Evolutionary conservation across 495 filamentous ascomycete genomes (phyloP).

Genomic region (Neurospora sp.): DNA sequence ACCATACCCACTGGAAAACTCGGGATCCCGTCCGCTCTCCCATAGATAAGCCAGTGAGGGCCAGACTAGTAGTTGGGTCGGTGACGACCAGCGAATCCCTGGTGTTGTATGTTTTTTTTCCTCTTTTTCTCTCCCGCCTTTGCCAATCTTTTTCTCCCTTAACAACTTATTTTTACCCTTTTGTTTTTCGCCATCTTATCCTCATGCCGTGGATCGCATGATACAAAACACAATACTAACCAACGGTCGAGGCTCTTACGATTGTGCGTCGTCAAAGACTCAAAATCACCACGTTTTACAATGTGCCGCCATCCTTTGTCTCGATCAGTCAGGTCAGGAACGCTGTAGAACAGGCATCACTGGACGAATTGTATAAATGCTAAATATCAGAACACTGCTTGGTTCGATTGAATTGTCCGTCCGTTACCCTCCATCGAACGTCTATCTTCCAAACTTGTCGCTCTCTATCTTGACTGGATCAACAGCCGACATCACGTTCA

Average conservation of each 20-base stretch:
- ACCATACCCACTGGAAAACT: neutral
- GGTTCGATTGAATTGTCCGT: neutral
- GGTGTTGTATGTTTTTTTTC: constrained; percentile 34
- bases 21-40: constrained; percentile 44
- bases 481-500: neutral
- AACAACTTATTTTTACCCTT: neutral
- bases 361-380: neutral
- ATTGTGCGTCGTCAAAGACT: neutral
- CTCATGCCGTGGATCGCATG: neutral
- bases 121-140: neutral
- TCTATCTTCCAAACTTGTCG: neutral
- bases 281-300: neutral
- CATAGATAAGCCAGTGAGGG: constrained; percentile 28
- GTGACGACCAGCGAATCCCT: constrained; percentile 30
- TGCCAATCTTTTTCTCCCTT: neutral
- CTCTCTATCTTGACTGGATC: neutral
- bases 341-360: neutral
- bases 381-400: neutral
- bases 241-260: neutral
- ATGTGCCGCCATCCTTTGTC: neutral
- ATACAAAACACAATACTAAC: neutral
- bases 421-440: neutral
- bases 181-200: neutral
- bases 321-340: neutral
- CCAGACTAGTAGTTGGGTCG: constrained; percentile 37